Evolutionary conservation across 108 stramenopile species (phyloP), one percentile per base, ranked within the genome.

Genomic region (Pseudonitzschia multiseries): DNA sequence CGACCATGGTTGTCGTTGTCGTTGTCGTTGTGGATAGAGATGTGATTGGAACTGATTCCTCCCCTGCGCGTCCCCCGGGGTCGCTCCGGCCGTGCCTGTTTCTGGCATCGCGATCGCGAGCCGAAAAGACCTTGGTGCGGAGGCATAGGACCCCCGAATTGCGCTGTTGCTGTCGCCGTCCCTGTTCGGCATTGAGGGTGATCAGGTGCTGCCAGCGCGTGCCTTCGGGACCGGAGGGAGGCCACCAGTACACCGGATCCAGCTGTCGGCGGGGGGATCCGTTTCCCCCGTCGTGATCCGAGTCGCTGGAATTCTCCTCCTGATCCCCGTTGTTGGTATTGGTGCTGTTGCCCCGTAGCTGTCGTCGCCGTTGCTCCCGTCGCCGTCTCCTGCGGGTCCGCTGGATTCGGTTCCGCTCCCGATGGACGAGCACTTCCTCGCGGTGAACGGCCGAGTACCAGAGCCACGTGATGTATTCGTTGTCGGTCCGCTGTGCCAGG

Each of bases 391-490:
- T 17, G 50, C 3, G 6, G n/a, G 2, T n/a, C 29, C 57, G 27
- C 10, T 31, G 29, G 21, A 26, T 26, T 15, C 26, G 26, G 9
- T n/a, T n/a, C n/a, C 32, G 0, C 8, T 24, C 26, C 18, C 36
- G 36, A 3, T 33, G 18, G 32, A 40, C 40, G 14, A 9, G 22
- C 14, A 5, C 22, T 59, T 59, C 57, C 29, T 62, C 61, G 4
- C 14, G 27, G 20, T 62, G 32, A 0, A 62, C 36, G 20, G 61
- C 61, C 6, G 61, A 62, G 29, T 62, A 62, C 61, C 61, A 62
- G 15, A 62, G 36, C 61, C 61, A 62, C 20, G 61, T 40, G n/a
- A 62, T 33, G 36, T 20, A 62, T n/a, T 62, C 61, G 31, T 62
- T 62, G 36, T 62, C n/a, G 13, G 32, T 62, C n/a, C 32, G 32